phyloP scores from a whole-genome alignment of 768 basidiomycete genomes.

The Pleurotus cornucopiae region DNA sequence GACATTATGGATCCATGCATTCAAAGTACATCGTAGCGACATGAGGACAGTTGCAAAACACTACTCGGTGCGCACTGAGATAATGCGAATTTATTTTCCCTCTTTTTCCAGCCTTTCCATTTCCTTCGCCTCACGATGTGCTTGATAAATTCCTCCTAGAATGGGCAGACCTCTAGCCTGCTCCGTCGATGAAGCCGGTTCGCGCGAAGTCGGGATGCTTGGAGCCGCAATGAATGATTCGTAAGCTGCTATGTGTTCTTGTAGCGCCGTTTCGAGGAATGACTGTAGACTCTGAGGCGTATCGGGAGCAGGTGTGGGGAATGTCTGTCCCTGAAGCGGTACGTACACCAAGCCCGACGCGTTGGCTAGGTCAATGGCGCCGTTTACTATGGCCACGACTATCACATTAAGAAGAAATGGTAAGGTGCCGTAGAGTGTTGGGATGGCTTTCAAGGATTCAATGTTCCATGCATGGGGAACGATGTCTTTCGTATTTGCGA shows the following conservation, averaged over 20 bases:
- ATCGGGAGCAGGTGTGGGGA: neutral
- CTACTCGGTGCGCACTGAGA: too few relatives aligned
- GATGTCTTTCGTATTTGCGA: neutral
- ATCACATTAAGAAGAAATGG: neutral
- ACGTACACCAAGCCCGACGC: neutral
- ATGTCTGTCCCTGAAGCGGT: neutral
- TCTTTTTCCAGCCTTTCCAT: neutral
- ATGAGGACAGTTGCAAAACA: too few relatives aligned
- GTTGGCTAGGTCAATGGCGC: neutral
- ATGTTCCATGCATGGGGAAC: slow-evolving; percentile 1
- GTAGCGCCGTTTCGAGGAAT: neutral
- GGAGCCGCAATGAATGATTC: neutral
- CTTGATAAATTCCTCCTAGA: neutral
- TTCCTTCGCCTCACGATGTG: neutral
- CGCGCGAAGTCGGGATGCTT: neutral
- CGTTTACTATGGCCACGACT: neutral
- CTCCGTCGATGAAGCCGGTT: neutral
- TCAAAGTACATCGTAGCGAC: too few relatives aligned
- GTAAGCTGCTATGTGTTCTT: neutral
- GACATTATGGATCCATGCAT: too few relatives aligned
- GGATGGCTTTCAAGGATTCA: neutral
- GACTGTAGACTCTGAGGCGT: neutral
- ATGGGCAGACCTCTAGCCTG: neutral
- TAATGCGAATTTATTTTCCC: neutral
- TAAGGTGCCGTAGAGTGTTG: neutral